phyloP scores from a whole-genome alignment of 2,329 filamentous ascomycete genomes.

The Ascochyta koolunga region DNA sequence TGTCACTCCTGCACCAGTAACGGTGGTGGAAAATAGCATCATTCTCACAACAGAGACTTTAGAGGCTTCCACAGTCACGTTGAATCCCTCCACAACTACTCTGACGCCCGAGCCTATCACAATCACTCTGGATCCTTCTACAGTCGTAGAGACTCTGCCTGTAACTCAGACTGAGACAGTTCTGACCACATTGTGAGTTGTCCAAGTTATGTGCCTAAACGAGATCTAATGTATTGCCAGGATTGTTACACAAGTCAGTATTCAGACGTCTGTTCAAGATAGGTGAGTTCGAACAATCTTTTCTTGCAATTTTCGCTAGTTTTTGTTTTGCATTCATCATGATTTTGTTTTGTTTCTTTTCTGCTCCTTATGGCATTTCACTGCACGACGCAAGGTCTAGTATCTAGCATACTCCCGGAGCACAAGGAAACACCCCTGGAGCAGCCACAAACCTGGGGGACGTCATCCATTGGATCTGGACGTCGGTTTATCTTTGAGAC shows the following conservation, averaged over 20 bases:
- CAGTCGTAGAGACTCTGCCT: neutral
- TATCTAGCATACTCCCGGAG: neutral
- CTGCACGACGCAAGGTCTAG: constrained; percentile 3
- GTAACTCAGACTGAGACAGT: no score
- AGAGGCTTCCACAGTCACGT: neutral
- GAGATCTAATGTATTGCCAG: neutral
- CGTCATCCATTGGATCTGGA: no score
- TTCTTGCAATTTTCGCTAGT: no score
- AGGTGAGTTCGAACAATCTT: constrained; percentile 1
- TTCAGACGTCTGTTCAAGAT: constrained; percentile 10
- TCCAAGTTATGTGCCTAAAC: neutral
- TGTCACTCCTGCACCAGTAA: constrained; percentile 5
- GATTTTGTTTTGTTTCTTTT: neutral
- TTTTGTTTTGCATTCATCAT: no score
- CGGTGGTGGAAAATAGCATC: constrained; percentile 1
- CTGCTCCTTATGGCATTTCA: neutral
- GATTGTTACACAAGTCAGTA: constrained; percentile 1
- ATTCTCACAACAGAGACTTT: constrained; percentile 9
- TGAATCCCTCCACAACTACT: neutral
- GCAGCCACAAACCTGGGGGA: no score
- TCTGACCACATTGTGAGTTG: neutral
- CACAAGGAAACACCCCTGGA: no score
- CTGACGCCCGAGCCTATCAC: constrained; percentile 1
- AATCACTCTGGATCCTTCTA: constrained; percentile 1
- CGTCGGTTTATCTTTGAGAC: no score